Percentiles rank a stretch among this genome's conserved stretches.
These are phyloP conservation scores for Wickerhamiella slavikovae DNA, from an alignment of 805 yeast genomes.

Conservation along the genomic window DNA sequence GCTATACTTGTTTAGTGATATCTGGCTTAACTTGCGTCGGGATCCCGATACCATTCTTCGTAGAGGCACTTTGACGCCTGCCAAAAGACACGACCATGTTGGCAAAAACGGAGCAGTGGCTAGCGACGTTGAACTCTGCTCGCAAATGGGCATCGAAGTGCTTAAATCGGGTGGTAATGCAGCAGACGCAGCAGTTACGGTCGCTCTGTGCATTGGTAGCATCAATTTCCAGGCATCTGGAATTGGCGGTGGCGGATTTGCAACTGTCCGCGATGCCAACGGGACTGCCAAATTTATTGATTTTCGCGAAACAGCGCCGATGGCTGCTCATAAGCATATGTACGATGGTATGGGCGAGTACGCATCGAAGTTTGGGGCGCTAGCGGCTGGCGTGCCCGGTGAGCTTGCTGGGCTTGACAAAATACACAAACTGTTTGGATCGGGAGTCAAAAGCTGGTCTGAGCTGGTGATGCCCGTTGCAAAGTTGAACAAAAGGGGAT, in stretches of 20 bases:
- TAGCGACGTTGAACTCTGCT: constrained; percentile 42
- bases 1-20: too few species aligned
- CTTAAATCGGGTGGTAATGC: constrained; percentile 47
- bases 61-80: constrained; percentile 10
- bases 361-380: constrained; percentile 37
- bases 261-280: constrained; percentile 26
- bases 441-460: constrained; percentile 52
- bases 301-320: constrained; percentile 81
- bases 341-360: constrained; percentile 23
- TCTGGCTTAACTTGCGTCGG: too few species aligned
- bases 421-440: constrained; percentile 38
- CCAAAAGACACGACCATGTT: constrained; percentile 6
- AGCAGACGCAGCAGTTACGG: constrained; percentile 83
- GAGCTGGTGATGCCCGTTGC: constrained; percentile 61
- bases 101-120: constrained; percentile 40
- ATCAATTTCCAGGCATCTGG: constrained; percentile 71
- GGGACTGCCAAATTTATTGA: constrained; percentile 44
- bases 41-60: background rate
- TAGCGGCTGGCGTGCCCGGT: constrained; percentile 84
- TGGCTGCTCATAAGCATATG: constrained; percentile 41
- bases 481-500: constrained; percentile 43
- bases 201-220: constrained; percentile 73
- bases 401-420: constrained; percentile 68
- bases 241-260: constrained; percentile 83
- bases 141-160: constrained; percentile 38